Base-by-base conservation (phyloP, 192 early-diverging fungal species). In the Backusella westeae region DNA sequence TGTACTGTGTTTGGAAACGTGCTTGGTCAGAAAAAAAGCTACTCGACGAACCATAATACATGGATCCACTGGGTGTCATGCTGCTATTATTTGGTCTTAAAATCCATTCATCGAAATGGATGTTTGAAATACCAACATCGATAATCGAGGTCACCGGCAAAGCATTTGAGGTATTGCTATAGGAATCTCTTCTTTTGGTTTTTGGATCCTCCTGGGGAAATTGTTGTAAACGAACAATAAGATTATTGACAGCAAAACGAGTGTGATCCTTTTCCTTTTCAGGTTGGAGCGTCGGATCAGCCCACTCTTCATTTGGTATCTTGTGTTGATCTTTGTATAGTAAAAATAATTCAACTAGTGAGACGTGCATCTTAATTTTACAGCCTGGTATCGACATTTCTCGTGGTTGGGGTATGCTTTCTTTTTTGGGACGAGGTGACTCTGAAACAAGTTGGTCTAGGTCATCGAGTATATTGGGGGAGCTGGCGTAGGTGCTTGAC, bases 291-390 rank as follows among this genome's bases (percentile, higher is more conserved):
- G 29, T 72, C 7, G 41, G 70, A 21, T 42, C 44, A 39, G 23
- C 23, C 29, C 21, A 44, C n/a, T 74, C 34, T 21, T 56, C 56
- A 74, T 23, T 36, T 36, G 49, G 44, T 34, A 29, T 72, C 4
- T 72, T 44, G 42, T 66, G 66, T 39, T 81, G 80, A 67, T 87
- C 81, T 8, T 78, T 63, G 34, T 75, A 82, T 1, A 87, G 67
- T 44, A 85, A 65, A 79, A 80, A 87, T 4, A 87, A 41, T 72
- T 87, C 84, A 32, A 82, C 35, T 9, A 76, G 70, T 21, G 74
- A 65, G 42, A 85, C 56, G 5, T 77, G 73, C 8, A 84, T 77
- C 38, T 87, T 82, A 38, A 85, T 49, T 23, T 85, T 84, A n/a
- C 85, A 49, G 0, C 71, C 75, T 39, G 72, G 72, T 35, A 36